Base-by-base conservation (phyloP, 2,329 filamentous ascomycete genomes). In the Fusarium pininemorale region DNA sequence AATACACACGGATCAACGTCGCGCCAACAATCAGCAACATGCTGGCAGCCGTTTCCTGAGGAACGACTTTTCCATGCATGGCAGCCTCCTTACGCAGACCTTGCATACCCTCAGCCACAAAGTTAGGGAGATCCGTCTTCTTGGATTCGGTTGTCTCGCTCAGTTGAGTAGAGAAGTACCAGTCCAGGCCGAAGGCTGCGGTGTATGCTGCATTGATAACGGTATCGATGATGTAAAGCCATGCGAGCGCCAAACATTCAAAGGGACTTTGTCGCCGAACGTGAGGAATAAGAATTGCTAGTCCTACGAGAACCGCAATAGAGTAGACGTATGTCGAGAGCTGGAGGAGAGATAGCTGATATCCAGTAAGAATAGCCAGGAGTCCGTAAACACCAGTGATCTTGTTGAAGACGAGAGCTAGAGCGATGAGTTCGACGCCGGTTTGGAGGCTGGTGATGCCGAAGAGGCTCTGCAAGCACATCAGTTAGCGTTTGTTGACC, bases 261-360 rank as follows among this genome's bases (percentile, higher is more conserved):
- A 98, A 90, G 3, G 94, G 93, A 37, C 89, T 91, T 79, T 94
- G 92, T 77, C 90, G 89, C 73, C 93, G 92, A 80, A 98, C 94
- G 81, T 96, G 92, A 55, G 93, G 93, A 78, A 93, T 89, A 54
- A 97, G 91, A 78, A 90, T 89, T 58, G 89, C 87, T 75, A 94
- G 89, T 51, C 93, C 83, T 73, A 88, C 85, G 73, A 98, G 90
- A 35, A 93, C 89, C 72, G 90, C 77, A 70, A 96, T 88, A 32
- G 93, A 96, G 87, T 97, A 97, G 55, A 97, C 88, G 87, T 98
- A 98, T 88, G 97, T 96, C 66, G 93, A 93, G 65, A 98, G 88
- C 83, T 98, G 96, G 30, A 96, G 88, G 37, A 91, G 87, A 61
- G 94, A 95, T 72, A 98, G 90, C 76, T 92, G 87, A 83, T 94